Percentiles rank a stretch among this genome's conserved stretches.
These are phyloP conservation scores for Warburgia ugandensis DNA, from an alignment of 164 flowering plant species.

Conservation along the genomic window DNA sequence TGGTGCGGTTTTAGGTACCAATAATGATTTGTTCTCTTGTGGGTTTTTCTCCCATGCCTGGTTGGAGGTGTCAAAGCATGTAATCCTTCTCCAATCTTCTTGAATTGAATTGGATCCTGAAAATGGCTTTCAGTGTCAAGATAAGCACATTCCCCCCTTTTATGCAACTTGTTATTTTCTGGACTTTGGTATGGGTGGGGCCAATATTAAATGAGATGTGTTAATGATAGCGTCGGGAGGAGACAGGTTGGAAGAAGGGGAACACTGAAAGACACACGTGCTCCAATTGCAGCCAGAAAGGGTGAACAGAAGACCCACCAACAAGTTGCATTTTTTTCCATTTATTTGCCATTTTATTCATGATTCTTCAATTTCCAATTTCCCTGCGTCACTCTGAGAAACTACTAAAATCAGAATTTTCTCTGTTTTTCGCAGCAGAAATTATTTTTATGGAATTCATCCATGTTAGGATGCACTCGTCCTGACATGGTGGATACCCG, in stretches of 20 bases:
- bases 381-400: conserved; percentile 8
- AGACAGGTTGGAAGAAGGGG: conserved; percentile 59
- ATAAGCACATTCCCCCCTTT: not conserved
- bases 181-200: conserved; percentile 1
- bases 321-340: not conserved
- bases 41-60: not conserved
- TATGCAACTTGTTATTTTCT: not conserved
- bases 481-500: conserved; percentile 16
- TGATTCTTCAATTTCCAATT: conserved; percentile 5
- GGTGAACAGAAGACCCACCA: conserved; percentile 23
- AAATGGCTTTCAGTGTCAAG: not conserved
- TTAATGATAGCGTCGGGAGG: conserved; percentile 29
- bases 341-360: not conserved
- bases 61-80: not conserved
- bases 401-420: conserved; percentile 16
- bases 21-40: not conserved
- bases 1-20: conserved; percentile 7
- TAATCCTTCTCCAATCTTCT: not conserved
- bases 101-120: not conserved
- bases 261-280: conserved; percentile 46
- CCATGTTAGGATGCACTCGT: conserved; percentile 49
- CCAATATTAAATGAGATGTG: not conserved
- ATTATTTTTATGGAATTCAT: conserved; percentile 11
- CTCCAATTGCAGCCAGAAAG: conserved; percentile 35
- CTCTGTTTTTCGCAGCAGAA: conserved; percentile 16